Base-by-base conservation (phyloP, 768 basidiomycete species). In the Lactarius vividus region DNA sequence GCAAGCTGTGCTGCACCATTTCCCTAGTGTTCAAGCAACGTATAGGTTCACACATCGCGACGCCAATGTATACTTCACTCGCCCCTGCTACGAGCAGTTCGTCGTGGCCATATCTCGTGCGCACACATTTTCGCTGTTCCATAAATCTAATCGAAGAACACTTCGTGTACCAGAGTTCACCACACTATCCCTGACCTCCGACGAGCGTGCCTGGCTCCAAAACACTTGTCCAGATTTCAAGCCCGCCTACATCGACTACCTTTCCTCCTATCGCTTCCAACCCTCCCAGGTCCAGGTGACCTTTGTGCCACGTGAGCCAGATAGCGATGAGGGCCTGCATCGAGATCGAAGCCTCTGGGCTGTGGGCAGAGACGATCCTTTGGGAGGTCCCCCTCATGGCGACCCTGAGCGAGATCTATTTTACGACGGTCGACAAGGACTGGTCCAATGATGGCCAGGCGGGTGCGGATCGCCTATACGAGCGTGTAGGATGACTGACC, bases 361-460 rank as follows among this genome's bases (percentile, higher is more conserved):
- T 81, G 6, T 96, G 94, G 94, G 77, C 77, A 0, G 92, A 95
- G 69, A 83, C 91, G 8, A 96, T 98, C 64, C 79, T 97, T 31
- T 99, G 96, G 88, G 97, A 98, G 78, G 94, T 98, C 1, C 96
- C 94, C 1, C 79, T 98, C 59, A 95, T 98, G 94, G 88, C 94
- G 16, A 87, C 87, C 68, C 79, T 99, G 59, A 94, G 92, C 72
- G 94, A 99, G 75, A 85, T 87, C 23, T 96, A 93, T 77, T 99
- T 96, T 77, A 81, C 77, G 23, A 81, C 82, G 20, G 88, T 85
- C 42, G 83, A 84, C 70, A 89, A 81, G 1, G 88, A 96, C 71
- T 99, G 96, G 96, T 84, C 76, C 62, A 87, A 94, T 67, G 85
- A 88, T n/a, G 86, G 87, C 5, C 93, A 94, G 76, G 80, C 84